Percentiles rank a stretch among this genome's conserved stretches.
Evolutionary conservation across 1,284 basidiomycete species (phyloP).

Genomic region (Dichomitus squalens): DNA sequence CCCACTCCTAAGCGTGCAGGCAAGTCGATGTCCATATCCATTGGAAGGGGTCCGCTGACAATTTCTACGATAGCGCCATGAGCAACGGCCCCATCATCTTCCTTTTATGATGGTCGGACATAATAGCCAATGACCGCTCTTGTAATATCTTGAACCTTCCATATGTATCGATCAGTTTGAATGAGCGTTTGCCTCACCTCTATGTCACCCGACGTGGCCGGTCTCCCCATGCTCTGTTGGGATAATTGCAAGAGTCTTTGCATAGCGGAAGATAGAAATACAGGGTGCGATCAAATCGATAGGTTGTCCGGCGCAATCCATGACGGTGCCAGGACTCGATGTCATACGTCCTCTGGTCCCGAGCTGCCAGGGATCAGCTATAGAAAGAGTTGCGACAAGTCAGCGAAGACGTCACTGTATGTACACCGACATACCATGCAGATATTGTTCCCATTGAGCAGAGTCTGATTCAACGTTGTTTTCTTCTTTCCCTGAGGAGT

Average conservation of each 20-base stretch:
- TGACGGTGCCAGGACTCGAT: no score
- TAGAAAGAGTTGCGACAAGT: neutral
- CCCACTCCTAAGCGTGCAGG: neutral
- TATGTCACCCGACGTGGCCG: no score
- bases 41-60: neutral
- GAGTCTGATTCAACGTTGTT: slow-evolving; percentile 86
- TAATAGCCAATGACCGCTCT: neutral
- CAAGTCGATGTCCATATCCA: neutral
- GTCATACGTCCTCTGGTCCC: slow-evolving; percentile 58
- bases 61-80: no score
- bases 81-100: no score
- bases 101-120: neutral
- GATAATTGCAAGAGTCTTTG: no score
- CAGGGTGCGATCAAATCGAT: neutral
- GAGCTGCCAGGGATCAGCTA: slow-evolving; percentile 80
- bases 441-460: slow-evolving; percentile 97
- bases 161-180: neutral
- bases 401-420: neutral
- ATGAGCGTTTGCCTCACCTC: neutral
- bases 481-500: slow-evolving; percentile 83
- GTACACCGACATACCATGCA: slow-evolving; percentile 74
- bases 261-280: neutral
- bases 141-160: neutral
- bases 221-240: no score
- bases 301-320: neutral